Evolutionary conservation across 148 eudicot species (phyloP).

Genomic region (Euryodendron excelsum): DNA sequence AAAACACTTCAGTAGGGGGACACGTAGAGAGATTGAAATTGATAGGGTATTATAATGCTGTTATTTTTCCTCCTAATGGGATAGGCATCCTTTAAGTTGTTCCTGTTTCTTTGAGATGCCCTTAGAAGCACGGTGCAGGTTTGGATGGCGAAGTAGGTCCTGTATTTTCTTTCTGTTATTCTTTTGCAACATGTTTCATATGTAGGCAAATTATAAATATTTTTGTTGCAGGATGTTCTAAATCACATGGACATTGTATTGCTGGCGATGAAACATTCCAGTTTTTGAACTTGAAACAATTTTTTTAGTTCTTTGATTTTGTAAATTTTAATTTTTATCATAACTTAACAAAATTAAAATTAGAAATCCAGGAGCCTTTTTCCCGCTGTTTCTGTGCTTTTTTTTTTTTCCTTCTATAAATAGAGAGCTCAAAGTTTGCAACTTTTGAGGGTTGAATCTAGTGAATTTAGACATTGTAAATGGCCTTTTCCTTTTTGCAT

Average conservation of each 20-base stretch:
- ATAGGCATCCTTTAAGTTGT: background rate
- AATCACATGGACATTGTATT: background rate
- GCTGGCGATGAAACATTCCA: background rate
- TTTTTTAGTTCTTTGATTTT: background rate
- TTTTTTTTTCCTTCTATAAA: too few relatives aligned
- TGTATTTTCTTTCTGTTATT: background rate
- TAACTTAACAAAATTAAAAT: background rate
- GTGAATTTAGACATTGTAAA: too few relatives aligned
- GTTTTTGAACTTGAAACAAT: background rate
- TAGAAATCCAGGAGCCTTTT: background rate
- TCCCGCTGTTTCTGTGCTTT: too few relatives aligned
- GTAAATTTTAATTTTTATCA: background rate
- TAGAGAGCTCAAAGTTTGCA: too few relatives aligned
- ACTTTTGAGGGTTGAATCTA: too few relatives aligned
- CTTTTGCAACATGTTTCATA: background rate
- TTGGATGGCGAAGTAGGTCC: background rate
- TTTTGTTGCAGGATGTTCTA: background rate
- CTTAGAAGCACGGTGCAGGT: background rate
- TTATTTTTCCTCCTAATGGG: too few relatives aligned
- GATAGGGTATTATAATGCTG: too few relatives aligned
- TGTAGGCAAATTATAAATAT: background rate
- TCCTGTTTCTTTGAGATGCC: background rate
- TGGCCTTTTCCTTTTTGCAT: background rate
- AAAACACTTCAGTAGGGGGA: too few relatives aligned
- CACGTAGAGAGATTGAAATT: too few relatives aligned